Base-by-base conservation (phyloP, 2,329 filamentous ascomycete genomes). In the Diplocarpon mali region DNA sequence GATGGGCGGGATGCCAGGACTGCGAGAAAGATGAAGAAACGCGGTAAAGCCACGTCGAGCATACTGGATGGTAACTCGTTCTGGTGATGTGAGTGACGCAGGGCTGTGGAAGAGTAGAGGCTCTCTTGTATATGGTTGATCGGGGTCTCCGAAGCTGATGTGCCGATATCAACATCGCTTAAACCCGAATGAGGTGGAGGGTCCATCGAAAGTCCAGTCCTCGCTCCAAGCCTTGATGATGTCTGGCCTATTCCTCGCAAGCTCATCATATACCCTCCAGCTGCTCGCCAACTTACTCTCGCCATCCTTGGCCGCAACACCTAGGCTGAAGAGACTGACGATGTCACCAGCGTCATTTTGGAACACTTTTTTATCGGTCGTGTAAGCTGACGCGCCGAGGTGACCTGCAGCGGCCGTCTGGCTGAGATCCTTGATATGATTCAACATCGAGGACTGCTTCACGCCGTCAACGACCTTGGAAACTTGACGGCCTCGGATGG, bases 401-500 rank as follows among this genome's bases (percentile, higher is more conserved):
- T 64, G 62, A 20, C 54, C 57, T 4, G 60, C 56, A 6, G 62
- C 60, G 9, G 59, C 51, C 2, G 64, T 56, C 10, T 59, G 57
- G 1, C 61, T 67, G 7, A 83, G 64, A 50, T 84, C 78, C 57
- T 76, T 82, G 62, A 83, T 76, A 50, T 83, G 78, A 2, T 69
- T 65, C 2, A 78, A 59, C 5, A 76, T 69, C 0, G 75, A 70
- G 36, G 75, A 72, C 1, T 69, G 69, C 0, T 65, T 63, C n/a
- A 63, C 52, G 13, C 69, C 71, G 2, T 69, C 52, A 7, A 54
- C 28, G 45, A 62, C 65, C 15, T 64, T 64, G 40, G 63, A 63
- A 54, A 69, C 64, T 49, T 70, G 68, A 2, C 64, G 61, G 5
- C 63, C 69, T 2, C 66, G 56, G 9, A 62, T 53, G 8, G 53